phyloP scores from a whole-genome alignment of 768 basidiomycete genomes.

The Lyophyllum semitale region DNA sequence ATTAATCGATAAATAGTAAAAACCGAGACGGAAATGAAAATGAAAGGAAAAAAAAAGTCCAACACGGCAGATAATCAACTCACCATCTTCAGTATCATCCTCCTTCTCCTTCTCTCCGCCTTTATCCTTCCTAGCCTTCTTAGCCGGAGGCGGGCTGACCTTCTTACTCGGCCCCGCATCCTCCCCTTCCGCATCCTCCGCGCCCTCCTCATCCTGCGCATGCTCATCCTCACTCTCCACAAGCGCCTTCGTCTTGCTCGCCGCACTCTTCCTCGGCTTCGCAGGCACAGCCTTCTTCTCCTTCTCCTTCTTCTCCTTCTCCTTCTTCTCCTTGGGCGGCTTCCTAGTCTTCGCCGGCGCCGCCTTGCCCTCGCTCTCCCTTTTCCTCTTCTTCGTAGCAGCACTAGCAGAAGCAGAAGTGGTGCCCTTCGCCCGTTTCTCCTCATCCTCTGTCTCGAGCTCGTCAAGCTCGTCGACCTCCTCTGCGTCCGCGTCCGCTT shows the following conservation, averaged over 20 bases:
- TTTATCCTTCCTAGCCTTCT: slow-evolving; percentile 57
- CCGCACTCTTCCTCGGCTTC: slow-evolving; percentile 52
- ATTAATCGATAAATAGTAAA: background rate
- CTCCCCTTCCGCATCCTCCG: slow-evolving; percentile 45
- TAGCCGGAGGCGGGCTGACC: slow-evolving; percentile 60
- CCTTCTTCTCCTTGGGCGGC: background rate
- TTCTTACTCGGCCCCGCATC: slow-evolving; percentile 52
- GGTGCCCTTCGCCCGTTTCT: slow-evolving; percentile 30
- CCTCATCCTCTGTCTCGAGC: slow-evolving; percentile 53
- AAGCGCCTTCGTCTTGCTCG: slow-evolving; percentile 49
- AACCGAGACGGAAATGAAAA: background rate
- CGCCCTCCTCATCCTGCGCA: too few species aligned
- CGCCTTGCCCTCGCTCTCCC: slow-evolving; percentile 1
- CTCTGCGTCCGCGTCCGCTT: slow-evolving; percentile 39
- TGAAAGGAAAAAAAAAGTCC: background rate
- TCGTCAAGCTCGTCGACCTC: slow-evolving; percentile 69
- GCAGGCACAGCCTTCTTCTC: slow-evolving; percentile 32
- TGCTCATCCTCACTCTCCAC: slow-evolving; percentile 74
- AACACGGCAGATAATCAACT: slow-evolving; percentile 21
- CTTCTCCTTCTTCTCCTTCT: slow-evolving; percentile 46
- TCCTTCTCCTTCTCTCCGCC: slow-evolving; percentile 47
- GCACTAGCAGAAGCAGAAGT: slow-evolving; percentile 23
- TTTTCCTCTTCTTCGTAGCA: slow-evolving; percentile 21
- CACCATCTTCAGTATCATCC: slow-evolving; percentile 64
- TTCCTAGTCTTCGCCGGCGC: background rate